Conservation (phyloP, 495 filamentous ascomycete genomes). For the Penicillium samsonianum region DNA sequence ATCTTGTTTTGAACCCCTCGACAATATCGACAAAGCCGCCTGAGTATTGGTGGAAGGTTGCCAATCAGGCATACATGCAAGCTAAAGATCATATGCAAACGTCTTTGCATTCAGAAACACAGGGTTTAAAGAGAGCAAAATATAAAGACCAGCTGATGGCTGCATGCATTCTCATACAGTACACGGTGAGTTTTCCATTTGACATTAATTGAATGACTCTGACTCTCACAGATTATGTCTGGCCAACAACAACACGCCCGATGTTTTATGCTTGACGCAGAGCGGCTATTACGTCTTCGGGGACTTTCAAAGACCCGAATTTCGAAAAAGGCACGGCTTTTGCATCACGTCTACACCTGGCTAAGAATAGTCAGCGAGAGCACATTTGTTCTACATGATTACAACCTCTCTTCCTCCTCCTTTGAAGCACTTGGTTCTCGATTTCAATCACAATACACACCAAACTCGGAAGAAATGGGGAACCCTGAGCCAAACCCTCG, state of each 20-base stretch:
- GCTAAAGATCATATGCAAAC: constrained; percentile 38
- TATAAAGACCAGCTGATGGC: constrained; percentile 48
- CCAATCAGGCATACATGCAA: constrained; percentile 29
- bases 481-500: constrained; percentile 22
- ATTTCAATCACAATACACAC: background rate
- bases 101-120: constrained; percentile 32
- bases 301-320: constrained; percentile 35
- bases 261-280: constrained; percentile 39
- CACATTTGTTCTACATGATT: constrained; percentile 39
- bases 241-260: constrained; percentile 38
- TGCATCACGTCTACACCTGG: constrained; percentile 42
- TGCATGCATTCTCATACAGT: constrained; percentile 33
- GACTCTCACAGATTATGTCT: constrained; percentile 28
- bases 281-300: constrained; percentile 33
- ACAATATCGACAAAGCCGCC: constrained; percentile 13
- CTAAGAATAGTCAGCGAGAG: constrained; percentile 39
- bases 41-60: constrained; percentile 30
- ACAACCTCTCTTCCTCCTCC: constrained; percentile 28
- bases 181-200: constrained; percentile 25
- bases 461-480: background rate
- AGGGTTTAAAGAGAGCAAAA: constrained; percentile 37
- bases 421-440: constrained; percentile 27
- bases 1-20: constrained; percentile 27
- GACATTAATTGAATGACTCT: background rate
- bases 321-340: constrained; percentile 37